A percentile compares a stretch with the other conserved stretches of the same genome.
These are phyloP conservation scores for Aureobasidium zeae DNA, from an alignment of 2,329 filamentous ascomycete species.

Conservation along the genomic window DNA sequence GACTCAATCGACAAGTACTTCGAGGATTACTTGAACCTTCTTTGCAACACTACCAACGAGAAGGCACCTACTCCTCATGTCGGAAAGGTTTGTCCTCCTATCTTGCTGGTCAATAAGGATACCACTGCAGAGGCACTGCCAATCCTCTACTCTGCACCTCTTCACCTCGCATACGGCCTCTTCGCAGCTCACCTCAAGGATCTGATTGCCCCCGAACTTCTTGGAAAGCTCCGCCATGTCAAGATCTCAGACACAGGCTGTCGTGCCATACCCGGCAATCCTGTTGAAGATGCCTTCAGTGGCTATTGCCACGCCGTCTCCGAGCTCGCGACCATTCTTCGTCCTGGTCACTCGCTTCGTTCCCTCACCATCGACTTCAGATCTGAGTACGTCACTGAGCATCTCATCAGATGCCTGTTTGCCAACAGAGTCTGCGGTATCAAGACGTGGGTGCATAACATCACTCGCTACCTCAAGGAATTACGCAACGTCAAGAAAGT, in stretches of 20 bases:
- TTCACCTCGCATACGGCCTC: constrained; percentile 26
- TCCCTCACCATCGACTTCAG: constrained; percentile 23
- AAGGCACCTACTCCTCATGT: constrained; percentile 12
- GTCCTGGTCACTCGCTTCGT: constrained; percentile 24
- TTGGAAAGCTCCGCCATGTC: constrained; percentile 22
- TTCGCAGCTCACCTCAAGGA: constrained; percentile 16
- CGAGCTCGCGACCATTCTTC: constrained; percentile 21
- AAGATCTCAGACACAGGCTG: constrained; percentile 14
- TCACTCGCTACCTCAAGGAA: constrained; percentile 16
- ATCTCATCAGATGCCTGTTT: constrained; percentile 23
- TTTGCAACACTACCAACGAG: constrained; percentile 11
- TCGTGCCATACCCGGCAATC: constrained; percentile 14
- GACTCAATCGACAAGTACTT: constrained; percentile 19
- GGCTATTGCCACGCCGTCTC: constrained; percentile 24
- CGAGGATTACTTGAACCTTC: constrained; percentile 19
- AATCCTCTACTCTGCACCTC: constrained; percentile 22
- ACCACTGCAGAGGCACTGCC: constrained; percentile 26
- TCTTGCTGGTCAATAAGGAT: constrained; percentile 30
- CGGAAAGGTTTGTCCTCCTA: constrained; percentile 21
- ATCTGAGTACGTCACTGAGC: constrained; percentile 20
- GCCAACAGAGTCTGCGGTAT: constrained; percentile 22
- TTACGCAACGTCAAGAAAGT: constrained; percentile 23
- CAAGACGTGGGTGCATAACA: constrained; percentile 21
- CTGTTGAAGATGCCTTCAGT: constrained; percentile 20
- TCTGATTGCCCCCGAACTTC: constrained; percentile 20